Percentiles rank a stretch among this genome's conserved stretches.
Conservation (phyloP, 208 protist genomes). For the Leishmania major region DNA sequence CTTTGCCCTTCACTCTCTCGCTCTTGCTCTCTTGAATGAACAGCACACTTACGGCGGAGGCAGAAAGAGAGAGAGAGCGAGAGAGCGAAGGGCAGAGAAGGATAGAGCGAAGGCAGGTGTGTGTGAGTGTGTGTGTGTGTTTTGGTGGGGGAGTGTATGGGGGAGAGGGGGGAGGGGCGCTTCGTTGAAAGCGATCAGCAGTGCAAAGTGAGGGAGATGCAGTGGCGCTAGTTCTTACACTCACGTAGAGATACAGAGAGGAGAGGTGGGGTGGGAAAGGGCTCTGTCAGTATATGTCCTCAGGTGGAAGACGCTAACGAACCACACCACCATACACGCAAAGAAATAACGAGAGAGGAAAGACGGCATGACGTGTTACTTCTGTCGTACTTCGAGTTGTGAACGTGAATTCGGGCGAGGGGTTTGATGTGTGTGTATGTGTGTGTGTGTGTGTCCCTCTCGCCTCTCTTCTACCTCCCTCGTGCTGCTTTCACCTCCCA, state of each 20-base stretch:
- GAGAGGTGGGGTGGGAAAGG: not conserved
- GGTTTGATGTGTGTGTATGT: not conserved
- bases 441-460: not conserved
- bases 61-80: not conserved
- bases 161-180: not conserved
- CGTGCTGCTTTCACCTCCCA: not conserved
- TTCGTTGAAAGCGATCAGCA: not conserved
- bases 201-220: not conserved
- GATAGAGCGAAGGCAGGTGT: not conserved
- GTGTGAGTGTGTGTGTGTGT: not conserved
- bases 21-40: not conserved
- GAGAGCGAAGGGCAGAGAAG: not conserved
- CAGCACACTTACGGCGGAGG: not conserved
- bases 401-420: not conserved
- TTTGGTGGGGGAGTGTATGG: too few relatives aligned
- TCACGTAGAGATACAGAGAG: not conserved
- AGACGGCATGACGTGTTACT: not conserved
- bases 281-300: not conserved
- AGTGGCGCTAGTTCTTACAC: not conserved
- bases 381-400: not conserved
- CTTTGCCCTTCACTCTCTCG: not conserved
- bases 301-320: conserved; percentile 1
- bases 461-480: not conserved
- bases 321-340: not conserved
- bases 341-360: not conserved